A percentile compares a stretch with the other conserved stretches of the same genome.
These are phyloP conservation scores for Calonectria leucothoes DNA, from an alignment of 2,329 filamentous ascomycete species.

Conservation along the genomic window DNA sequence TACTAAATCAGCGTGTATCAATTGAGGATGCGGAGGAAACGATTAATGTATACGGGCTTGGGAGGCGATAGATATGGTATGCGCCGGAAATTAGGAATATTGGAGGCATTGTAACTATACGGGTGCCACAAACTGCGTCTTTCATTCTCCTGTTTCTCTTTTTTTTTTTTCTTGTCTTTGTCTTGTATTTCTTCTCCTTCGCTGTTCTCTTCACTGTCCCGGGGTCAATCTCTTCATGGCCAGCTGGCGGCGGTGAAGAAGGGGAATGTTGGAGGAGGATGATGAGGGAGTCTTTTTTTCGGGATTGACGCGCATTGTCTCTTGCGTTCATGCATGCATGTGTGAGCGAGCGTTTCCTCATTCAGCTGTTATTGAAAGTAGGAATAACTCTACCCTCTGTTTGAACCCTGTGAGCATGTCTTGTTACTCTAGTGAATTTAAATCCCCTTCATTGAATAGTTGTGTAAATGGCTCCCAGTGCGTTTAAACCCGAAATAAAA, in stretches of 20 bases:
- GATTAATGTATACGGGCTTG: conserved; percentile 36
- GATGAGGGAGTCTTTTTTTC: conserved; percentile 6
- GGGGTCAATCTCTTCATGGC: conserved; percentile 1
- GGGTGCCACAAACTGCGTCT: conserved; percentile 10
- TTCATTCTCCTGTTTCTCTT: conserved; percentile 7
- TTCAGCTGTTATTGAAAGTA: conserved; percentile 12
- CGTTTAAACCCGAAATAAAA: too few species aligned
- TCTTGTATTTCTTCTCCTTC: not conserved
- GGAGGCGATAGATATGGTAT: conserved; percentile 23
- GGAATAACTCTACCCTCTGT: not conserved
- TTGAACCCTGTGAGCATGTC: not conserved
- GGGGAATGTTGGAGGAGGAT: not conserved
- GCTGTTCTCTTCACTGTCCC: not conserved
- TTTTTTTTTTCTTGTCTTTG: conserved; percentile 18
- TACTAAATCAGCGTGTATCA: not conserved
- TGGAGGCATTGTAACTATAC: conserved; percentile 16
- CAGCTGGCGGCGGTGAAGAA: not conserved
- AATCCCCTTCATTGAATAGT: not conserved
- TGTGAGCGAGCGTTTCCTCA: conserved; percentile 22
- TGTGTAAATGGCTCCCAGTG: too few species aligned
- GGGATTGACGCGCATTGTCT: not conserved
- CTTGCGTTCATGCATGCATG: conserved; percentile 21
- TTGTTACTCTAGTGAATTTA: not conserved
- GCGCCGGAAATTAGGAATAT: conserved; percentile 21
- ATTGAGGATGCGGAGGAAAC: conserved; percentile 23